These are phyloP conservation scores for Apocynum venetum DNA, from an alignment of 257 asterid species.

Conservation along the genomic window DNA sequence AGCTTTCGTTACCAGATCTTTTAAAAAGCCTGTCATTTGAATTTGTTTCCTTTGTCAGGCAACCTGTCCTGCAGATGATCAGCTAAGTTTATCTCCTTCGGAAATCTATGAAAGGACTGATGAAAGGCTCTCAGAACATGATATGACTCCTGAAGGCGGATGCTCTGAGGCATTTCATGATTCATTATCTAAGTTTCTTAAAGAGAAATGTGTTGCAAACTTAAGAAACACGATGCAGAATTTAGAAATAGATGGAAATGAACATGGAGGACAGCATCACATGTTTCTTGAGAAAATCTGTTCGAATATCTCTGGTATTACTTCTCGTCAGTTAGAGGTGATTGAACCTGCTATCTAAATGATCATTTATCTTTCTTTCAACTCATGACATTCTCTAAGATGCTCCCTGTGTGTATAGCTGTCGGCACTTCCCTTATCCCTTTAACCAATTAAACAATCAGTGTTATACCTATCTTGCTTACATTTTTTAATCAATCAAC, in stretches of 20 bases:
- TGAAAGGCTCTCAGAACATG: slow-evolving; percentile 41
- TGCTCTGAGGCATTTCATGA: slow-evolving; percentile 52
- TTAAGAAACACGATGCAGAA: slow-evolving; percentile 31
- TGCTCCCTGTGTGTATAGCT: background rate
- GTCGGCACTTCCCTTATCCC: too few relatives aligned
- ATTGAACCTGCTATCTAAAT: slow-evolving; percentile 6
- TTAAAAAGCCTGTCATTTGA: background rate
- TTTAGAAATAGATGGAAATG: slow-evolving; percentile 34
- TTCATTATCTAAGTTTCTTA: slow-evolving; percentile 49
- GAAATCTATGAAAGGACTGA: slow-evolving; percentile 37
- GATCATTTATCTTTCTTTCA: background rate
- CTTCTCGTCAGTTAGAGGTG: slow-evolving; percentile 74
- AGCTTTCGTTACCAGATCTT: background rate
- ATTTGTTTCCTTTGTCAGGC: slow-evolving; percentile 54
- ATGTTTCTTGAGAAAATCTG: slow-evolving; percentile 42
- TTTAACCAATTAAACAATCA: too few relatives aligned
- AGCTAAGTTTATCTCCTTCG: slow-evolving; percentile 43
- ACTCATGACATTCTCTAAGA: background rate
- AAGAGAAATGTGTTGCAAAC: slow-evolving; percentile 32
- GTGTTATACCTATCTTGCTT: too few relatives aligned
- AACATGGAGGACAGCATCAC: slow-evolving; percentile 33
- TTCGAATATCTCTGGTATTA: slow-evolving; percentile 62
- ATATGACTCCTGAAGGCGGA: slow-evolving; percentile 43
- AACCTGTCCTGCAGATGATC: slow-evolving; percentile 75
- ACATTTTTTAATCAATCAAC: too few relatives aligned